Evolutionary conservation across 2,329 filamentous ascomycete species (phyloP), one percentile per base, ranked within the genome.

Genomic region (Phialemonium atrogriseum): DNA sequence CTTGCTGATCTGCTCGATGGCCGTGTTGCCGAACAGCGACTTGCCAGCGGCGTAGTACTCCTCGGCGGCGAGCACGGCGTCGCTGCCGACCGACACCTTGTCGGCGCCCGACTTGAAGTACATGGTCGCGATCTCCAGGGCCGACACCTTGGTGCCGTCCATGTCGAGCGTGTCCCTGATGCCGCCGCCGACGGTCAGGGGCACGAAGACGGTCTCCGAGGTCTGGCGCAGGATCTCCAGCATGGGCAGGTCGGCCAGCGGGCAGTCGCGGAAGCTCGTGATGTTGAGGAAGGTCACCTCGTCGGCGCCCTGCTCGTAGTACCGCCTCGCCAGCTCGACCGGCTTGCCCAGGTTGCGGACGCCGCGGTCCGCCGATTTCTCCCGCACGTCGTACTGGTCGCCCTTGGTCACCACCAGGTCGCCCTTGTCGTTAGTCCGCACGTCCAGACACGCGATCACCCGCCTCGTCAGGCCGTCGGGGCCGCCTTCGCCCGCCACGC

Each of bases 231-330:
- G 67, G 33, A 98, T 80, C 61, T 98, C 89, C 31, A 98, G 77
- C 91, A 98, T 98, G 7, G 91, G 91, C 4, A 88, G 66, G 60
- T 98, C 91, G 43, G 80, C 84, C 10, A 96, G 61, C 7, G 91
- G 91, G 43, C 87, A 94, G 64, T 96, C 91, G 40, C 91, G 80
- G 73, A 98, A 98, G 13, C 83, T 91, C 2, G 89, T 98, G 52
- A 98, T 98, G 69, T 98, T 98, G 45, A 98, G 71, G 59, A 98
- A 98, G 1, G 89, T 94, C 34, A 98, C 75, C 60, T 98, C 91
- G 58, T 98, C 91, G 10, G 91, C 88, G 37, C 91, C 91, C 60
- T 94, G 86, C 51, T 93, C 81, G 66, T 96, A 98, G 67, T 98
- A 98, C 49, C 76, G 78, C 58, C 77, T 77, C 7, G 91, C 91